Base-by-base conservation (phyloP, 2,329 filamentous ascomycete genomes). In the Clathrospora elynae region DNA sequence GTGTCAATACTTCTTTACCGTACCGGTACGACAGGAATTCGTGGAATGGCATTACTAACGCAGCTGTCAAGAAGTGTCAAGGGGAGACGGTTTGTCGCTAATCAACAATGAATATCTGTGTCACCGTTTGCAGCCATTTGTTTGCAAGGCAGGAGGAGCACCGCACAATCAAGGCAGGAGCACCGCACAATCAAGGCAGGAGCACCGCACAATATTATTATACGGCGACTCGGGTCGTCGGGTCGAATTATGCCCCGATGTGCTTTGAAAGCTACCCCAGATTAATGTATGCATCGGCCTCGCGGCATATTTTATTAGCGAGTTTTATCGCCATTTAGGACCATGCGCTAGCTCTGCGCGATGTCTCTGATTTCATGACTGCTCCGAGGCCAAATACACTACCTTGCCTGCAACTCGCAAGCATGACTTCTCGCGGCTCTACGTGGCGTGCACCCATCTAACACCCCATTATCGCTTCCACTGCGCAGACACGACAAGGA, bases 211-310 rank as follows among this genome's bases (percentile, higher is more conserved):
- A 16, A 16, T 12, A 17, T 30, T 23, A 23, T 37, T 20, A 37
- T 32, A 13, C 17, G 31, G 24, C 32, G 9, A 12, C 32, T 60
- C 57, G 57, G 57, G 10, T 35, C 31, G 29, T 60, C 57, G 57
- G 57, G 17, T 34, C n/a, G 35, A 18, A 47, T 41, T 30, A 44
- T 13, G 32, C 17, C 2, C 57, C 52, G 51, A 59, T 37, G 50
- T 50, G 53, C 49, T 54, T 48, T 52, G 51, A 55, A 57, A 60
- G 58, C 54, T 59, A 59, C 59, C 54, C 61, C 59, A 51, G 53
- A 49, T 54, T 53, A n/a, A 35, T 56, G 29, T 14, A n/a, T 42
- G 53, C 47, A 53, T 42, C 45, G 26, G 26, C n/a, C 30, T 49
- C 29, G 42, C 26, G 35, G 33, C 25, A 22, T 39, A 23, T 33